Percentiles rank a stretch among this genome's conserved stretches.
Conservation (phyloP, 2,329 filamentous ascomycete genomes). For the Colletotrichum somersetense region DNA sequence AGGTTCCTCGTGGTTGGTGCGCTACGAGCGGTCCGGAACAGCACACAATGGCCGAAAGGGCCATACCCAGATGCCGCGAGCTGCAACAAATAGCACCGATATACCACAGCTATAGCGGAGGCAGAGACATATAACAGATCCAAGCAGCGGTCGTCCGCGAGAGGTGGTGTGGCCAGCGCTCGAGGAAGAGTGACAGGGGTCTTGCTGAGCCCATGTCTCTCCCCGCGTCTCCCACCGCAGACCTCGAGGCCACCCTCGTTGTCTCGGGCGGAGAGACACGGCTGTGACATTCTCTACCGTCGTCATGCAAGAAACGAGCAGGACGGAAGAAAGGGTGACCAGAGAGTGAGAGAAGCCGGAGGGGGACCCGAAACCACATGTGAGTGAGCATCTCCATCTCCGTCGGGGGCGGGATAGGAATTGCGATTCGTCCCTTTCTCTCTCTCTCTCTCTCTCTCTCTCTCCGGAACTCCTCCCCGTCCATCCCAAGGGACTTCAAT, state of each 20-base stretch:
- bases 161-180: conserved; percentile 22
- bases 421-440: background rate
- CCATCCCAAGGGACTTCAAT: conserved; percentile 12
- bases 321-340: background rate
- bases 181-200: conserved; percentile 9
- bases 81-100: no score
- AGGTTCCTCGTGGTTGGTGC: conserved; percentile 12
- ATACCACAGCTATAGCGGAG: background rate
- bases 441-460: no score
- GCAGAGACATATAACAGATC: background rate
- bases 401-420: background rate
- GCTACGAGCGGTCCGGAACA: conserved; percentile 1
- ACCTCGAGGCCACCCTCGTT: conserved; percentile 1
- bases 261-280: conserved; percentile 15
- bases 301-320: background rate
- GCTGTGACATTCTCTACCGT: conserved; percentile 4
- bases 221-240: conserved; percentile 8
- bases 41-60: background rate
- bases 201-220: conserved; percentile 11
- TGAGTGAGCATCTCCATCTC: conserved; percentile 7
- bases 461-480: background rate
- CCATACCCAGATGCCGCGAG: background rate
- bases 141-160: no score
- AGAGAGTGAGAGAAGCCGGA: background rate
- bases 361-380: conserved; percentile 8